Base-by-base conservation (phyloP, 345 rosid genomes). In the Brassica nigra region DNA sequence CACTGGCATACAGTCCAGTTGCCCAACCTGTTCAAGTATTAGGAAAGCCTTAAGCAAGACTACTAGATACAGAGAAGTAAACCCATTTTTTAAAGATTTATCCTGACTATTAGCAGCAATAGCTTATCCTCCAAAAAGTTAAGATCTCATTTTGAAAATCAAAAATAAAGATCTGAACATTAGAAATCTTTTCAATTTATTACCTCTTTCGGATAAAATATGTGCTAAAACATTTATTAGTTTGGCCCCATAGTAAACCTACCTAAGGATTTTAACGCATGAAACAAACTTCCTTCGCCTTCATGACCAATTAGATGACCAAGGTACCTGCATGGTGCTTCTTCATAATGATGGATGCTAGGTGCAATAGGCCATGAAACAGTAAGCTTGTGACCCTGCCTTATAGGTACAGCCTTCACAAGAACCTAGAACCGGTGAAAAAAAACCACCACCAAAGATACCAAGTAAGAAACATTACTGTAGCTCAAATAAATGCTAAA, bases 251-350 rank as follows among this genome's bases (percentile, higher is more conserved):
- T 30, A 66, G 49, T 62, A 52, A 74, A 88, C 95, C 79, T 84
- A 95, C 99, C 99, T 84, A 86, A 80, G 65, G 72, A 85, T 85
- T 92, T 95, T 90, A 95, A 84, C 89, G 89, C 83, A 62, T 88
- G 87, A 87, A 83, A 95, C 78, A 95, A 67, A 59, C 97, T 91
- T 77, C 99, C 99, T 87, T 92, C 91, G 82, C 92, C 97, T 88
- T 90, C 87, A 76, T 95, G 99, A 66, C 94, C 95, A 80, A 92
- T 87, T 77, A 95, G 90, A 81, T 90, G 88, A 77, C 89, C 78
- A 73, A 95, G 89, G 80, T 95, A 92, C 74, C 74, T 88, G 88
- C 92, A 78, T 68, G 97, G 92, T 69, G 87, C 97, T 80, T 91
- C 97, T 86, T 88, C 89, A 86, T 92, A 91, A 81, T 85, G 90